Base-by-base conservation (phyloP, 495 filamentous ascomycete species). In the Cercophora scortea region DNA sequence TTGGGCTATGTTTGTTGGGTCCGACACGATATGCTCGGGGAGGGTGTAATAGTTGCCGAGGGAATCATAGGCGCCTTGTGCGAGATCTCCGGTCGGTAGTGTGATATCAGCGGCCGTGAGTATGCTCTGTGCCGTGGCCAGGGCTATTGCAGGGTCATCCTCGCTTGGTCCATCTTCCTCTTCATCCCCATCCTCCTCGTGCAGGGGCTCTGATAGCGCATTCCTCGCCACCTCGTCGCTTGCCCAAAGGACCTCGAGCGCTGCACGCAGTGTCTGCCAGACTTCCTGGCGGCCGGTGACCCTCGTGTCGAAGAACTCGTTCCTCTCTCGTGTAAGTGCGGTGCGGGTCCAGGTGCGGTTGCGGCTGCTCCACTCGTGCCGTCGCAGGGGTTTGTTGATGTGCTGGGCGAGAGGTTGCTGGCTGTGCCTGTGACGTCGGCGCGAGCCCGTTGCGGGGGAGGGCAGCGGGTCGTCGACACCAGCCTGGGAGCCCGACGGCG, bases 241-340 rank as follows among this genome's bases (percentile, higher is more conserved):
- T 17, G 63, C 63, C 67, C 81, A 83, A 56, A 94, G 59, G 15
- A 87, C 66, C 49, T 87, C 79, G 12, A 87, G 70, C 0, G 84
- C 87, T 0, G 80, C 69, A 32, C 76, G 76, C 10, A 95, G 54
- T 1, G 88, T 85, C 39, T 77, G 78, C 91, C 91, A 97, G 40
- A 91, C 74, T 59, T 95, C 88, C 12, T 76, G 54, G 6, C 80
- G 76, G 9, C 90, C 89, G 6, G 85, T 85, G 4, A 93, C 87
- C 34, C 88, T 72, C 3, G 91, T 97, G 50, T 90, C 86, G 57
- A 89, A 93, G 70, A 90, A 93, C 52, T 88, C 88, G 19, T 66
- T 64, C 36, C 78, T 67, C 55, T 81, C 75, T 17, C 65, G 66
- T 19, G 72, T 65, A 11, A 81, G 46, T 6, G 71, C 58, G 12